Percentiles rank a stretch among this genome's conserved stretches.
phyloP scores from a whole-genome alignment of 441 rosid species.

The Brassica balearica region DNA sequence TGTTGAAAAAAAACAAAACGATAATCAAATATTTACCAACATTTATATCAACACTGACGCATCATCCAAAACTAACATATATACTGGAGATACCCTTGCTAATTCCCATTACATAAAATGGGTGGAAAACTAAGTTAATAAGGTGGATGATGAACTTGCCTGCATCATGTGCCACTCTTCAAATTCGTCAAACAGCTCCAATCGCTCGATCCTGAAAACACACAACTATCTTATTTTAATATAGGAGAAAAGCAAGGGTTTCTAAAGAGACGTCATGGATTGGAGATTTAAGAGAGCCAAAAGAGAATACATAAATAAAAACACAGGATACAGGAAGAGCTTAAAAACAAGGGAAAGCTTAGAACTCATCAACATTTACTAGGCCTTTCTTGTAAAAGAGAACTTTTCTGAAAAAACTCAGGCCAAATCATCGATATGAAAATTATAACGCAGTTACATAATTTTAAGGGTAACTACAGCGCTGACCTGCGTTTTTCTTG shows the following conservation, averaged over 20 bases:
- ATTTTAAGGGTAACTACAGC: conserved; percentile 12
- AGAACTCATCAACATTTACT: conserved; percentile 12
- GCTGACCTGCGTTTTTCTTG: conserved; percentile 85
- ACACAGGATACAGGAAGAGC: neutral
- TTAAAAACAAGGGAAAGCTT: neutral
- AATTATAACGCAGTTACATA: conserved; percentile 20
- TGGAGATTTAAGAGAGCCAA: conserved; percentile 11
- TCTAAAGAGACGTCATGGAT: conserved; percentile 25
- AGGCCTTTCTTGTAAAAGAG: conserved; percentile 38
- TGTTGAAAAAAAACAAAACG: conserved; percentile 24
- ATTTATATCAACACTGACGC: neutral
- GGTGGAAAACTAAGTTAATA: conserved; percentile 7
- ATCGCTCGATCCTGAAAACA: conserved; percentile 81
- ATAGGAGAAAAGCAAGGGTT: conserved; percentile 27
- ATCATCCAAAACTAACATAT: conserved; percentile 1
- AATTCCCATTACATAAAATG: conserved; percentile 4
- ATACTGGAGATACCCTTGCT: neutral
- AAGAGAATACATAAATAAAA: conserved; percentile 5
- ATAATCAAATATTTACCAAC: conserved; percentile 2
- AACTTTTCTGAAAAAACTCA: conserved; percentile 31
- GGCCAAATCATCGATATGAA: conserved; percentile 9
- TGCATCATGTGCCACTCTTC: conserved; percentile 99
- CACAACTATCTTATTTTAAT: conserved; percentile 35
- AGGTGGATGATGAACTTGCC: conserved; percentile 58
- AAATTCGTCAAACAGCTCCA: conserved; percentile 95